These are phyloP conservation scores for Plasmodium vinckei DNA, from an alignment of 169 alveolate genomes.

Conservation along the genomic window DNA sequence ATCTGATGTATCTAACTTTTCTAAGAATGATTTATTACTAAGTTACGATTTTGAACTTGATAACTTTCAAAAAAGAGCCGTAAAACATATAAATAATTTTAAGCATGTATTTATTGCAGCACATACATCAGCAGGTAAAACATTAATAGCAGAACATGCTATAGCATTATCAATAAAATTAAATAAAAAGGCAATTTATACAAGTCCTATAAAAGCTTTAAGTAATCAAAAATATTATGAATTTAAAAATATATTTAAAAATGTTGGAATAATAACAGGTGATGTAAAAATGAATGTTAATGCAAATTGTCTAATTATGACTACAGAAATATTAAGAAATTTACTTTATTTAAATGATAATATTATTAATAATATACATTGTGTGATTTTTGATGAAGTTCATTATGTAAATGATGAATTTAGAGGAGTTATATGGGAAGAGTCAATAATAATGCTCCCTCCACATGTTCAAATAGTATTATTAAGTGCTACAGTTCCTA, in stretches of 20 bases:
- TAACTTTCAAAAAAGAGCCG: conserved; percentile 96
- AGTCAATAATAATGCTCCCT: conserved; percentile 95
- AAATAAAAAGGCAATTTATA: conserved; percentile 95
- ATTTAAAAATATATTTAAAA: conserved; percentile 87
- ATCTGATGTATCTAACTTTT: conserved; percentile 55
- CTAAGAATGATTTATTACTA: conserved; percentile 82
- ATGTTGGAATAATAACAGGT: conserved; percentile 98
- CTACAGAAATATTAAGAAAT: conserved; percentile 97
- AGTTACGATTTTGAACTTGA: conserved; percentile 96
- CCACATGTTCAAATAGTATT: conserved; percentile 93
- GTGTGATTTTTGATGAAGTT: conserved; percentile 99
- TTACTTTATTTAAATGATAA: conserved; percentile 92
- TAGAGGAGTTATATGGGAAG: conserved; percentile 99
- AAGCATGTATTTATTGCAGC: conserved; percentile 98
- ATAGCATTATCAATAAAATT: conserved; percentile 95
- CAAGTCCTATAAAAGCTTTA: conserved; percentile 99
- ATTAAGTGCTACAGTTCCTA: conserved; percentile 99
- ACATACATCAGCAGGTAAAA: conserved; percentile 99
- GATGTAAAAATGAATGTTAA: conserved; percentile 96
- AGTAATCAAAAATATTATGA: conserved; percentile 98
- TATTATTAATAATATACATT: conserved; percentile 92
- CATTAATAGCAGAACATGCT: conserved; percentile 99
- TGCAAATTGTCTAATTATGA: conserved; percentile 97
- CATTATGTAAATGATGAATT: conserved; percentile 97
- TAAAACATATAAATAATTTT: conserved; percentile 92